Conservation (phyloP, 305 asterid species). For the Fraxinus sp. region DNA sequence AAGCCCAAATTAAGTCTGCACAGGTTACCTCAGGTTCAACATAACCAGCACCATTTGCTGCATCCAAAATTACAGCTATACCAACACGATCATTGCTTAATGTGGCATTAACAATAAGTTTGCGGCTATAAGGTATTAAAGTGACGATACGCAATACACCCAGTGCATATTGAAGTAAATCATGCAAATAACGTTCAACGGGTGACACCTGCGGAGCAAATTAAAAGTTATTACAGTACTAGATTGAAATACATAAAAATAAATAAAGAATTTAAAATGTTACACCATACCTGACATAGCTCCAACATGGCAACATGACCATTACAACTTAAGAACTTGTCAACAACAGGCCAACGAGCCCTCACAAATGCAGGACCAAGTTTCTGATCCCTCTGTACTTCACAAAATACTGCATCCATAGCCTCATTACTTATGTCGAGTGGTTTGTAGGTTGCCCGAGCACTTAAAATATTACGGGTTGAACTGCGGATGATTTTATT, state of each 20-base stretch:
- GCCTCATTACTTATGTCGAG: conserved; percentile 95
- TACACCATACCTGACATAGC: conserved; percentile 79
- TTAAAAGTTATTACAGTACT: neutral
- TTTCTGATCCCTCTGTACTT: conserved; percentile 85
- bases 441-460: conserved; percentile 81
- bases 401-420: conserved; percentile 84
- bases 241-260: conserved; percentile 12
- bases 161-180: conserved; percentile 90
- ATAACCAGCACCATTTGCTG: conserved; percentile 88
- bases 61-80: conserved; percentile 91
- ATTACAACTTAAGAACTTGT: conserved; percentile 66
- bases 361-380: conserved; percentile 87
- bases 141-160: conserved; percentile 87
- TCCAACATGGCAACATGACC: conserved; percentile 96
- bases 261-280: conserved; percentile 7
- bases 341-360: conserved; percentile 88
- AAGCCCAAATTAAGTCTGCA: conserved; percentile 16
- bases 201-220: conserved; percentile 74
- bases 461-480: conserved; percentile 62
- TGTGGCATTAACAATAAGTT: conserved; percentile 73
- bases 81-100: conserved; percentile 91
- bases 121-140: conserved; percentile 80
- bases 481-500: conserved; percentile 70
- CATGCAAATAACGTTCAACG: conserved; percentile 93
- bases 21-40: conserved; percentile 88